Base-by-base conservation (phyloP, 768 basidiomycete species). In the Kondoa malvinella region DNA sequence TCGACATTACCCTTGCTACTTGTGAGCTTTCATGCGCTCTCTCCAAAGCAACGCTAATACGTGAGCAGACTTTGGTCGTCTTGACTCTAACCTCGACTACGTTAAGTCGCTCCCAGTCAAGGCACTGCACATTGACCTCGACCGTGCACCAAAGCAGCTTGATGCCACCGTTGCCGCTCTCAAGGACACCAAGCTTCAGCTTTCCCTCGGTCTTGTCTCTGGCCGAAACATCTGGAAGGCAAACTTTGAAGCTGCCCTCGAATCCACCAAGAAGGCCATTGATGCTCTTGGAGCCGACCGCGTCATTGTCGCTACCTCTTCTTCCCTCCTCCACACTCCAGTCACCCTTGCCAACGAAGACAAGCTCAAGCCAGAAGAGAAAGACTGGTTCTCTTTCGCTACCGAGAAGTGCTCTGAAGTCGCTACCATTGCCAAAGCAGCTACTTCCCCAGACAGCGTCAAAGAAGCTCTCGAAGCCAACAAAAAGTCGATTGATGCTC, bases 141-240 rank as follows among this genome's bases (percentile, higher is more conserved):
- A 88, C 80, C 67, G 73, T 56, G 94, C 89, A 67, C 87, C 92
- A 33, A 83, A 78, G 66, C 95, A 99, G 79, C 85, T 99, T 71
- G 86, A 88, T 63, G 81, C 82, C 59, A 87, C 90, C 71, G 70
- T 94, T 71, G 82, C 81, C 57, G 91, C 90, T 67, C 77, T 96
- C 78, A 95, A 92, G 82, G 76, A 83, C 70, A 92, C 90, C 72
- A 79, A 78, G 75, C 82, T 91, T 71, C 76, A 86, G 71, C 83
- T 99, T 65, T 97, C 95, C 56, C 86, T 97, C 71, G 95, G 95
- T 79, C 78, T 96, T 70, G 88, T 99, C 71, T 97, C 95, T 58
- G 95, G 95, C 66, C 91, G 95, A 77, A 96, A 96, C 83, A 89
- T 99, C 81, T 99, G 95, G 95, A 99, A 97, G 85, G 87, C 85